These are phyloP conservation scores for Striga hermonthica DNA, from an alignment of 305 asterid genomes.

Conservation along the genomic window DNA sequence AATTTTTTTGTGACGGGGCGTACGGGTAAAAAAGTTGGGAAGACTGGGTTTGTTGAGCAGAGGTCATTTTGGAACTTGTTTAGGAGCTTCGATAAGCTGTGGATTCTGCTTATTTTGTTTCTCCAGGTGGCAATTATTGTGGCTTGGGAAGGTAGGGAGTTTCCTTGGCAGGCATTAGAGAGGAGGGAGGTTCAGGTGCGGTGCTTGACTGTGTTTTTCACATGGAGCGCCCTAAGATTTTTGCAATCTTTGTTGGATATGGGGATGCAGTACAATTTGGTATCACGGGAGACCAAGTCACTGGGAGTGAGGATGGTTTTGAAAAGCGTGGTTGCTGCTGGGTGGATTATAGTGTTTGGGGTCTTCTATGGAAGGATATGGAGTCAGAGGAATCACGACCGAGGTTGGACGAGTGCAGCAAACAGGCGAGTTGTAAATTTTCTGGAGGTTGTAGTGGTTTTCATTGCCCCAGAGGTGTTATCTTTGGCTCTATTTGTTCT, in stretches of 20 bases:
- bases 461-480: constrained; percentile 76
- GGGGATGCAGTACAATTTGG: constrained; percentile 78
- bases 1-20: constrained; percentile 53
- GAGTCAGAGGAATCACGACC: constrained; percentile 56
- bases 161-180: constrained; percentile 78
- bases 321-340: constrained; percentile 72
- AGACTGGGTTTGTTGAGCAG: constrained; percentile 67
- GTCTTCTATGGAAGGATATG: constrained; percentile 67
- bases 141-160: constrained; percentile 63
- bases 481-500: constrained; percentile 66
- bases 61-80: constrained; percentile 66
- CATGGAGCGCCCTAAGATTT: constrained; percentile 86
- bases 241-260: constrained; percentile 78
- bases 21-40: constrained; percentile 72
- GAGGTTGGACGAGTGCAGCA: constrained; percentile 55
- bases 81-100: constrained; percentile 71
- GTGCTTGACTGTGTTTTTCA: constrained; percentile 75
- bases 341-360: constrained; percentile 78
- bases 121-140: constrained; percentile 85
- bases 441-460: constrained; percentile 64
- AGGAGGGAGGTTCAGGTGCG: constrained; percentile 62
- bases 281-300: constrained; percentile 82
- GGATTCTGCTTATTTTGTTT: constrained; percentile 83
- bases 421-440: constrained; percentile 56
- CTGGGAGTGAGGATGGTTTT: constrained; percentile 76